Conservation (phyloP, 768 basidiomycete species). For the Tricholoma furcatifolium region DNA sequence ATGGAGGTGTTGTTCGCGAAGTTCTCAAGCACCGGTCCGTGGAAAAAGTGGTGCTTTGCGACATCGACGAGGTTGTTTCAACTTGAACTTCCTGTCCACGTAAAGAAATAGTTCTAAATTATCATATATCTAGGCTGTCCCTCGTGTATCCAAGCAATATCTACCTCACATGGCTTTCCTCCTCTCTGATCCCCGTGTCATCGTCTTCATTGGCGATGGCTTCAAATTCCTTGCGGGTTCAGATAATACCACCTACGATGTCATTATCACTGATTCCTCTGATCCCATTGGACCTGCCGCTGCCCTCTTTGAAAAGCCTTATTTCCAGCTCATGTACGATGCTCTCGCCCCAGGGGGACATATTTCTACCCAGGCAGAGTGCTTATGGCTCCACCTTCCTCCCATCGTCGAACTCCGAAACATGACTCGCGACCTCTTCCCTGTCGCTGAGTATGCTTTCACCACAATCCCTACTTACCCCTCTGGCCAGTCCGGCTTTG, state of each 20-base stretch:
- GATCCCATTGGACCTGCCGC: slow-evolving; percentile 97
- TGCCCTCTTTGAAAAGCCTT: slow-evolving; percentile 93
- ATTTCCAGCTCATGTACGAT: slow-evolving; percentile 92
- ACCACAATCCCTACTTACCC: slow-evolving; percentile 99
- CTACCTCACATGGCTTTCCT: slow-evolving; percentile 93
- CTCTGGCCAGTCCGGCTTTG: slow-evolving; percentile 95
- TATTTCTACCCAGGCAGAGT: slow-evolving; percentile 96
- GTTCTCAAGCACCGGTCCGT: slow-evolving; percentile 92
- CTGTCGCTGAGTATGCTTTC: slow-evolving; percentile 84
- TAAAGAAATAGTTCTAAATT: not conserved
- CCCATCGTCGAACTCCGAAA: slow-evolving; percentile 76
- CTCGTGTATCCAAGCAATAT: slow-evolving; percentile 89
- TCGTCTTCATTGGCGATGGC: slow-evolving; percentile 87
- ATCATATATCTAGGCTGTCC: slow-evolving; percentile 93
- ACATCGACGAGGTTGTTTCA: slow-evolving; percentile 87
- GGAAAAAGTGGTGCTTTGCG: slow-evolving; percentile 92
- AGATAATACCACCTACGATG: slow-evolving; percentile 90
- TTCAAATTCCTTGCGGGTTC: slow-evolving; percentile 97
- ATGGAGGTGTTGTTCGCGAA: slow-evolving; percentile 97
- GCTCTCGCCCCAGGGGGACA: slow-evolving; percentile 89
- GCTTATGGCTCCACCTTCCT: slow-evolving; percentile 89
- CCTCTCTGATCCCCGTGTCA: slow-evolving; percentile 77
- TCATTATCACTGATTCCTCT: slow-evolving; percentile 98
- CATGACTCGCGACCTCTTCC: slow-evolving; percentile 74
- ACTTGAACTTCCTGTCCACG: not conserved